phyloP scores from a whole-genome alignment of 306 rosid species.

The Gynostemma pentaphyllum region DNA sequence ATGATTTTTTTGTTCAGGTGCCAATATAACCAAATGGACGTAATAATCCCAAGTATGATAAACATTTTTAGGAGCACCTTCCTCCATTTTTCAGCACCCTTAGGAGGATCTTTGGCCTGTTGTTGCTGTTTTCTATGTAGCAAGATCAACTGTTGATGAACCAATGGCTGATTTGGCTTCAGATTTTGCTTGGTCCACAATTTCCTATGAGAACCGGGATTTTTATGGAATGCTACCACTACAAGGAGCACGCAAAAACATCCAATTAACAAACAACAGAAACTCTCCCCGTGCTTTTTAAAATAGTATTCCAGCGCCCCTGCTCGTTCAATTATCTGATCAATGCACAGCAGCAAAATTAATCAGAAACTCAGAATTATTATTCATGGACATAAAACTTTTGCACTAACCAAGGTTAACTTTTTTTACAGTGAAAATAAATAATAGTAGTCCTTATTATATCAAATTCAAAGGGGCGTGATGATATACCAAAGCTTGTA shows the following conservation, averaged over 20 bases:
- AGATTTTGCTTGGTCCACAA: slow-evolving; percentile 28
- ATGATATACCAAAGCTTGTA: too few species aligned
- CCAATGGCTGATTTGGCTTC: slow-evolving; percentile 21
- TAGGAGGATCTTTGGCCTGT: slow-evolving; percentile 25
- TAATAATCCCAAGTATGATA: slow-evolving; percentile 33
- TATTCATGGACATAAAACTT: background rate
- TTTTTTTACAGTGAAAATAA: background rate
- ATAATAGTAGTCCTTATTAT: background rate
- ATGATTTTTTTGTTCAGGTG: slow-evolving; percentile 31
- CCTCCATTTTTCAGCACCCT: slow-evolving; percentile 68
- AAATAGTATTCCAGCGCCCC: slow-evolving; percentile 17
- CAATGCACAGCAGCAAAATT: slow-evolving; percentile 12
- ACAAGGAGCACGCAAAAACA: slow-evolving; percentile 45
- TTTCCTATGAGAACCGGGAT: slow-evolving; percentile 23
- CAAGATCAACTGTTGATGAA: slow-evolving; percentile 6
- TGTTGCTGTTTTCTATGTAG: slow-evolving; percentile 25
- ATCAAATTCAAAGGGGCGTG: background rate
- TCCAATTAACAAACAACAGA: slow-evolving; percentile 27
- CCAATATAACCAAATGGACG: slow-evolving; percentile 56
- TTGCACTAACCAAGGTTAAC: background rate
- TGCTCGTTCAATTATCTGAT: slow-evolving; percentile 29
- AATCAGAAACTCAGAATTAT: slow-evolving; percentile 8
- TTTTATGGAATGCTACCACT: slow-evolving; percentile 29
- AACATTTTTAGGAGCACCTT: slow-evolving; percentile 38
- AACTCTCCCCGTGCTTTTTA: slow-evolving; percentile 17